Evolutionary conservation across 768 basidiomycete species (phyloP), one percentile per base, ranked within the genome.

Genomic region (Boletus rufocinnamomeus): DNA sequence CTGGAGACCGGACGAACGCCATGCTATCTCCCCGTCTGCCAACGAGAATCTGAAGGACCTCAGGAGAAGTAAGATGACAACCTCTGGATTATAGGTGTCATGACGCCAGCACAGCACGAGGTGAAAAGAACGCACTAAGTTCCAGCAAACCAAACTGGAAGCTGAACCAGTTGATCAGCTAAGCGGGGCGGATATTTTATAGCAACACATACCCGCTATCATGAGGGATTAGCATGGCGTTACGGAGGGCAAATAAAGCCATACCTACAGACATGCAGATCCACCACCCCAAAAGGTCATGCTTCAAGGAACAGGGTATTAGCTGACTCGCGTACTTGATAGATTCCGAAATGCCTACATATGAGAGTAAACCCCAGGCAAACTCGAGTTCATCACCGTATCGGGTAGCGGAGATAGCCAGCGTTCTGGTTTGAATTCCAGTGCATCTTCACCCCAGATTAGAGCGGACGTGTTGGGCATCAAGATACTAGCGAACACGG

Each of bases 71-170:
- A 28, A 37, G 10, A 54, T 54, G 34, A 46, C 34, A 9, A 46
- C 13, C 44, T 54, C 53, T 54, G 44, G 23, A 54, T n/a, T 27
- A 46, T 1, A 27, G 14, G 11, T 6, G 44, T 46, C 32, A 37
- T 2, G 6, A 46, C 14, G 3, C 11, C 9, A 37, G 14, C 23
- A 21, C 17, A 19, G 28, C 19, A n/a, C 32, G 9, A 46, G 23
- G 7, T 14, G 5, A 27, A 35, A 16, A 23, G 34, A 21, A 46
- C 25, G 30, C 44, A 54, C 53, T 54, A 2, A 54, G 44, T 35
- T 54, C 53, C 44, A 54, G 44, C 7, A 54, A 54, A 54, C 17
- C 53, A n/a, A 45, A 54, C 44, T 54, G 53, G 34, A 46, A 54
- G 11, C 44, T 54, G 13, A 10, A 16, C 44, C 13, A 35, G 23